phyloP scores from a whole-genome alignment of 495 filamentous ascomycete species.

The Daldinia decipiens region DNA sequence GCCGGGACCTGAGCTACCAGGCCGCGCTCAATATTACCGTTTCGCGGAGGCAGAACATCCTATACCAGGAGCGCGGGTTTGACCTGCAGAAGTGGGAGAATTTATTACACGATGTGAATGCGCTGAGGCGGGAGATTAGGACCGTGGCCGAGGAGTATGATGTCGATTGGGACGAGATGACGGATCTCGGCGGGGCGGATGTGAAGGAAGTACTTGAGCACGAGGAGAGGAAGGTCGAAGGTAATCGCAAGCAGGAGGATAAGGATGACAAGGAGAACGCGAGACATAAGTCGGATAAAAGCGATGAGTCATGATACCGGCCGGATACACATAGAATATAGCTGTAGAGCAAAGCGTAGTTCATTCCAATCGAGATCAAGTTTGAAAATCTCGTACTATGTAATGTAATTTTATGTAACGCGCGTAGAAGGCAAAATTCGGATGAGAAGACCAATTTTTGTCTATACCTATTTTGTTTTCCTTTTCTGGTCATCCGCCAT shows the following conservation, averaged over 20 bases:
- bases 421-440: not conserved
- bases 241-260: conserved; percentile 58
- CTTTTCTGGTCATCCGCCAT: not conserved
- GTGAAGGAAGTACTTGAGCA: conserved; percentile 77
- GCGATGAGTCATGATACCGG: conserved; percentile 45
- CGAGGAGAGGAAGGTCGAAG: conserved; percentile 58
- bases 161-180: conserved; percentile 89
- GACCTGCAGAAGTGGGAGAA: conserved; percentile 80
- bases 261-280: conserved; percentile 58
- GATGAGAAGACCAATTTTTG: conserved; percentile 7
- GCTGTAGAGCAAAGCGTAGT: conserved; percentile 13
- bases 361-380: not conserved
- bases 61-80: conserved; percentile 80
- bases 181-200: conserved; percentile 77
- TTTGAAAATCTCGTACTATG: not conserved
- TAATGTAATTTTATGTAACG: conserved; percentile 3
- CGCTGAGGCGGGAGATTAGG: conserved; percentile 81
- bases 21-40: conserved; percentile 88
- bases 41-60: conserved; percentile 74
- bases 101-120: conserved; percentile 83
- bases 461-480: conserved; percentile 26
- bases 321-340: conserved; percentile 25
- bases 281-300: conserved; percentile 54
- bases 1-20: conserved; percentile 86
- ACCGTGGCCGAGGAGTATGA: conserved; percentile 87